Base-by-base conservation (phyloP, 2,329 filamentous ascomycete species). In the Colletotrichum siamense region DNA sequence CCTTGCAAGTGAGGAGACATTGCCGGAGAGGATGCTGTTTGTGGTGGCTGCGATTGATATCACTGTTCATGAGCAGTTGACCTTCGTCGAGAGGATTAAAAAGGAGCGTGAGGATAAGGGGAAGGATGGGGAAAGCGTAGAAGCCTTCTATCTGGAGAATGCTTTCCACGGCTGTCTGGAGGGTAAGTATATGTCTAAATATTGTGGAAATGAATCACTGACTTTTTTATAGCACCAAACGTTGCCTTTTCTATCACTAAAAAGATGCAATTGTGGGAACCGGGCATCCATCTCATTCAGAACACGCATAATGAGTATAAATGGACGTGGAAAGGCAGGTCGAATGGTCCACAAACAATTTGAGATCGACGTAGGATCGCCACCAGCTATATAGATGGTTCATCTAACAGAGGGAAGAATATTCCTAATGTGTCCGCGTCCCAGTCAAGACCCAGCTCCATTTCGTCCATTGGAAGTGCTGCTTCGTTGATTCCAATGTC, bases 21-120 rank as follows among this genome's bases (percentile, higher is more conserved):
- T 88, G 18, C 87, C 87, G 1, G 70, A 80, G 28, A 76, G 84
- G 15, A 84, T 88, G 77, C 69, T 88, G 16, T 81, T 89, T 62
- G 79, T 87, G 8, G 80, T 88, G 15, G 80, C 86, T 5, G 82
- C 76, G 12, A 80, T 86, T 13, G 87, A 89, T 72, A 87, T 88
- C 44, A 78, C 88, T 9, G 77, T 84, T 2, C 79, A 84, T 16
- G 86, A 88, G 79, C 85, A 87, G 79, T 81, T 83, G 44, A 77
- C 72, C 3, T 86, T 89, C 77, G 81, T 84, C 3, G 80, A 85
- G 77, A 79, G 86, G 9, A 68, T 79, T 8, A 78, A 74, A 22
- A 76, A 76, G 24, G 72, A 79, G 3, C 16, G 77, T 2, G 80
- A 81, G 59, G 62, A 77, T 8, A 67, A 62, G 32, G 52, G 69